Base-by-base conservation (phyloP, 2,329 filamentous ascomycete genomes). In the Xylariaceae sp. region DNA sequence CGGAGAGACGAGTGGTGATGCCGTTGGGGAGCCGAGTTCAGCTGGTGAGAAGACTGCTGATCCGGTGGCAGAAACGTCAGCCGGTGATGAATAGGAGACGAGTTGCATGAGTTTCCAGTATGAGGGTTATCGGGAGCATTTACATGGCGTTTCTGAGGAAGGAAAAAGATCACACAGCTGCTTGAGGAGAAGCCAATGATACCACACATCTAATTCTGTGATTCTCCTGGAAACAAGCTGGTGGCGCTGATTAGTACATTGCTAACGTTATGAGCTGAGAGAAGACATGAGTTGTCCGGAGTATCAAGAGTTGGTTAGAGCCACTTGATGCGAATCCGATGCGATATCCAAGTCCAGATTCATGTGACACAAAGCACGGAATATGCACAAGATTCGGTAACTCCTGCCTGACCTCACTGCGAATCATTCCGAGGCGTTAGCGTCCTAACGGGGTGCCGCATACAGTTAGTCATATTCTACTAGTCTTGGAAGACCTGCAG, bases 11-110 rank as follows among this genome's bases (percentile, higher is more conserved):
- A 53, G 11, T 42, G 37, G 8, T 42, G 37, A 42, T 30, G 23
- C 23, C 23, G 23, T 30, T 30, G 23, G 23, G 23, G 23, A 30
- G 23, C 23, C 23, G 23, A 30, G 37, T 42, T 10, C 9, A 10
- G 51, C 48, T 13, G 13, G 35, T 18, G 47, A 4, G 9, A 49
- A 51, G 10, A 53, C 23, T 23, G 52, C 35, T 53, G 51, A 53
- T 58, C 15, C 44, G 23, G 55, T 61, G 23, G 45, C 45, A 17
- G 48, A 58, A 30, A 39, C 42, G 5, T 35, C 50, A 4, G 55
- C 48, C 7, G 60, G 47, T 34, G 64, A 66, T 18, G 59, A 57
- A 37, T 65, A n/a, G 55, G 18, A 64, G n/a, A 64, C 49, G 15
- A 15, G 15, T 55, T 42, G 15, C 30, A 13, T 34, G n/a, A n/a